Evolutionary conservation across 2,329 filamentous ascomycete species (phyloP), one percentile per base, ranked within the genome.

Genomic region (Cladosporium sp.): DNA sequence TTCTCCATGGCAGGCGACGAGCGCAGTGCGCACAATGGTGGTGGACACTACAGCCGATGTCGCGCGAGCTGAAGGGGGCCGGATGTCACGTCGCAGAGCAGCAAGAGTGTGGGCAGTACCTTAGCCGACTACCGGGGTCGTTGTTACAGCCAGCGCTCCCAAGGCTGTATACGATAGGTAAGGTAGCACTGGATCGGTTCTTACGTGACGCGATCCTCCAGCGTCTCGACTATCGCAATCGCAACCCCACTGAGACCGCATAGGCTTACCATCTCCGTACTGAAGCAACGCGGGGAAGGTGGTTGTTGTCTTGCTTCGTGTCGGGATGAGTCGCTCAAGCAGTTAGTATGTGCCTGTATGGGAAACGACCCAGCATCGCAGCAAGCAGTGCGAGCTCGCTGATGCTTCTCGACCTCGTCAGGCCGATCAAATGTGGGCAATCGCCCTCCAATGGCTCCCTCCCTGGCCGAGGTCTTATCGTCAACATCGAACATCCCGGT

Each of bases 1-100:
- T 47, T 49, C 38, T 60, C 62, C 62, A 62, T 63, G 20, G 28
- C 50, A 38, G 14, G 9, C 39, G 42, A 9, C 25, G 43, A 11
- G 25, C 30, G 38, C 12, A 17, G 52, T 14, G 39, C 17, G 12
- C 25, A 20, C 42, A 28, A 17, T 45, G 43, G 14, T 47, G 42
- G 22, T n/a, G 28, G 25, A 28, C 43, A 47, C 22, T 22, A 20
- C 19, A 49, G 49, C 45, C 51, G 47, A 37, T 36, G 61, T 55
- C 51, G 51, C 54, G 51, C 55, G 49, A 47, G 59, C 50, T 59
- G 57, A 50, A 37, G 30, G 47, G 28, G 28, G 47, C 30, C 47
- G 47, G 40, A 22, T 50, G 47, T 50, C 47, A 50, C 47, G 25
- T 50, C 19, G 47, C 19, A 14, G 6, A 47, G 25, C 15, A 45